Percentiles rank a stretch among this genome's conserved stretches.
Evolutionary conservation across 768 basidiomycete genomes (phyloP).

Genomic region (Suillus decipiens): DNA sequence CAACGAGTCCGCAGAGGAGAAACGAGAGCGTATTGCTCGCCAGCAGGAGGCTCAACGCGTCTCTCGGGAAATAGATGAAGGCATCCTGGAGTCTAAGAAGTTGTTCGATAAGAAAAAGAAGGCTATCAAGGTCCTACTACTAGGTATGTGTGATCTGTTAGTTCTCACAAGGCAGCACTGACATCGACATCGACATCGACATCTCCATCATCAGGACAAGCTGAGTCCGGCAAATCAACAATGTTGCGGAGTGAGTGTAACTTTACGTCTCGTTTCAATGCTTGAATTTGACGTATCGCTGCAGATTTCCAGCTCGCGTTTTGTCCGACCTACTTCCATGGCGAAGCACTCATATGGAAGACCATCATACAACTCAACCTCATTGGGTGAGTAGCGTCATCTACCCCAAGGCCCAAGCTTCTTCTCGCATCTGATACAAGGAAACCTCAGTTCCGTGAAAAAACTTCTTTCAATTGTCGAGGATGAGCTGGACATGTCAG

Average conservation of each 20-base stretch:
- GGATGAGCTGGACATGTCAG: constrained; percentile 44
- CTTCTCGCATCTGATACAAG: constrained; percentile 3
- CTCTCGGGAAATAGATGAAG: constrained; percentile 31
- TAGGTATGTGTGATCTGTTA: constrained; percentile 15
- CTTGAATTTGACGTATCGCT: background rate
- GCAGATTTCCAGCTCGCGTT: constrained; percentile 71
- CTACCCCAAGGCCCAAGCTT: background rate
- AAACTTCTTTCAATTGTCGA: constrained; percentile 55
- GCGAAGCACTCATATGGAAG: constrained; percentile 60
- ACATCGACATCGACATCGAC: constrained; percentile 6
- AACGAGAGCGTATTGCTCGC: constrained; percentile 8
- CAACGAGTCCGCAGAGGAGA: constrained; percentile 16
- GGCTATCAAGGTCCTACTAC: constrained; percentile 31
- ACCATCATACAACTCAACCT: constrained; percentile 70
- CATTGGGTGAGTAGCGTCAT: constrained; percentile 46
- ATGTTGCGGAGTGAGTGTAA: constrained; percentile 28
- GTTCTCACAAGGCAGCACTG: background rate
- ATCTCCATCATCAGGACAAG: constrained; percentile 22
- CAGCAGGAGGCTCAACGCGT: constrained; percentile 28
- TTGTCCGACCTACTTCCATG: constrained; percentile 59
- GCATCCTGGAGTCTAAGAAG: constrained; percentile 27
- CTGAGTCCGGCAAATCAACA: constrained; percentile 35
- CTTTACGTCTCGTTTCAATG: background rate
- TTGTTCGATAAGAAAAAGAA: constrained; percentile 25
- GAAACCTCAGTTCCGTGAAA: constrained; percentile 51